Evolutionary conservation across 202 grass and related monocot genomes (phyloP).

Genomic region (Dendrocalamus latiflorus): DNA sequence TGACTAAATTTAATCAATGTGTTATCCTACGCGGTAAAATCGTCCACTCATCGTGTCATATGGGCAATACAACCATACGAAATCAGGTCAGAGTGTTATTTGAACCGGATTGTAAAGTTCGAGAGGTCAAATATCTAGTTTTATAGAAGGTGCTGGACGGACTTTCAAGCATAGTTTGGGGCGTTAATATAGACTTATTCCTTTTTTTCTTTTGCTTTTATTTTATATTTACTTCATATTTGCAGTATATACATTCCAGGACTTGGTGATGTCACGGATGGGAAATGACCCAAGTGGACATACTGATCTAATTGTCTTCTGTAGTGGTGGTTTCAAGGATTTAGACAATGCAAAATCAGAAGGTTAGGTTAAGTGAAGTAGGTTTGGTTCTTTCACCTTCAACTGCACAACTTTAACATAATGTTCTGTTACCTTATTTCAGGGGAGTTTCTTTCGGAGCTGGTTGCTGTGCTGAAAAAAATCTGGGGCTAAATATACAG

Average conservation of each 20-base stretch:
- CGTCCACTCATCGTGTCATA: no score
- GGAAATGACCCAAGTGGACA: conserved; percentile 27
- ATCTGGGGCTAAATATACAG: conserved; percentile 56
- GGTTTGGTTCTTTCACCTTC: not conserved
- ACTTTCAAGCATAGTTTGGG: no score
- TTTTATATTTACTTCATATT: not conserved
- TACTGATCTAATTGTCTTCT: conserved; percentile 67
- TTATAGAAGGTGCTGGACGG: no score
- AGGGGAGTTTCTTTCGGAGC: conserved; percentile 70
- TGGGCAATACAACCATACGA: no score
- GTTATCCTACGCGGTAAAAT: no score
- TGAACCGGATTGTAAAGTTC: no score
- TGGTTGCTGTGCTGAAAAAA: conserved; percentile 48
- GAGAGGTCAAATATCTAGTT: no score
- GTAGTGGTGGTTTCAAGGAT: conserved; percentile 45
- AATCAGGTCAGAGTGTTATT: no score
- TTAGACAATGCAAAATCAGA: conserved; percentile 47
- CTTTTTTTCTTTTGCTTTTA: not conserved
- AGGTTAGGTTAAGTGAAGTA: conserved; percentile 51
- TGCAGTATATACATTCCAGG: conserved; percentile 16
- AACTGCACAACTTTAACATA: not conserved
- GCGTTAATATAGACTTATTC: no score
- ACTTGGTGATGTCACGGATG: conserved; percentile 24
- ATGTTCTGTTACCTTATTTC: not conserved
- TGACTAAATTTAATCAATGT: no score